phyloP scores from a whole-genome alignment of 306 rosid genomes.

The Alnus glutinosa region DNA sequence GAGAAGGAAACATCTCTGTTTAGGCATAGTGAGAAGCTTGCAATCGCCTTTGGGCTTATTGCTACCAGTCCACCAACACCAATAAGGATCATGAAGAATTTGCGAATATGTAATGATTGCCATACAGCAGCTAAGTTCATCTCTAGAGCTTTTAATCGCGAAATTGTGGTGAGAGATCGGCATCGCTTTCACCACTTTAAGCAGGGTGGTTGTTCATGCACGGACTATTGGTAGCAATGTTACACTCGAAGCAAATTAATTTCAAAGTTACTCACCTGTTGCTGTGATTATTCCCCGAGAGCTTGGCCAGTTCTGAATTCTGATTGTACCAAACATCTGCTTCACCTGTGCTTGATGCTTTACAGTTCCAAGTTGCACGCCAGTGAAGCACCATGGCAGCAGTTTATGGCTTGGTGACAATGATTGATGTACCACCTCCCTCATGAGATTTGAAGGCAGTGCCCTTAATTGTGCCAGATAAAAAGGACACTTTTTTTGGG shows the following conservation, averaged over 20 bases:
- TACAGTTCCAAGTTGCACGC: not conserved
- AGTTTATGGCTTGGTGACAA: not conserved
- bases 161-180: conserved; percentile 75
- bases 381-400: not conserved
- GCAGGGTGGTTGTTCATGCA: conserved; percentile 68
- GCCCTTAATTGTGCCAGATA: not conserved
- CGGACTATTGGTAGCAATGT: conserved; percentile 64
- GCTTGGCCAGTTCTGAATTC: not conserved
- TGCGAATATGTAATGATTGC: conserved; percentile 84
- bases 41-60: conserved; percentile 78
- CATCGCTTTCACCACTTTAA: conserved; percentile 84
- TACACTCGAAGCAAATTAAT: not conserved
- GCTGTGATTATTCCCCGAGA: not conserved
- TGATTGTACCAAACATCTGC: not conserved
- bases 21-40: conserved; percentile 81
- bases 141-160: conserved; percentile 61
- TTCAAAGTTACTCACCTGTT: not conserved
- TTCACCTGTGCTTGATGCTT: not conserved
- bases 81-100: conserved; percentile 68
- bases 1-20: conserved; percentile 71
- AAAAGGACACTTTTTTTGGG: not conserved
- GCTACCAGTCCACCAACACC: conserved; percentile 54
- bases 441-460: not conserved
- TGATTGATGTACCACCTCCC: not conserved
- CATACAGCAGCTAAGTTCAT: conserved; percentile 64